phyloP scores from a whole-genome alignment of 2,329 filamentous ascomycete species.

The Aspergillus costaricaensis region DNA sequence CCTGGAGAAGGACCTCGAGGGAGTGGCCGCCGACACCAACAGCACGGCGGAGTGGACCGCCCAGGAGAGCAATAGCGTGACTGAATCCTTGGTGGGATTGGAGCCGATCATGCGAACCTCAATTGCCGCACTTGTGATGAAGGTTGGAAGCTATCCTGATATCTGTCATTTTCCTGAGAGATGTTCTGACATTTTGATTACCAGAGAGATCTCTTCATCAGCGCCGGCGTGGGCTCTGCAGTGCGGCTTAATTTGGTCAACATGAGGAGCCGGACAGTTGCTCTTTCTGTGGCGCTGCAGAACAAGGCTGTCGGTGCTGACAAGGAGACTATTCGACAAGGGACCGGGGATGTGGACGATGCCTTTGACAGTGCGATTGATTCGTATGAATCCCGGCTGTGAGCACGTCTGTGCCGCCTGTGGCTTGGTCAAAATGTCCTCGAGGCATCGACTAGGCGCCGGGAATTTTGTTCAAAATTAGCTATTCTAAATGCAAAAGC shows the following conservation, averaged over 20 bases:
- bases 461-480: not conserved
- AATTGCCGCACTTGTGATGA: slow-evolving; percentile 1
- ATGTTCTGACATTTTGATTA: not conserved
- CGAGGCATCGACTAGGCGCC: not conserved
- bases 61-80: slow-evolving; percentile 6
- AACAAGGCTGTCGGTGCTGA: not conserved
- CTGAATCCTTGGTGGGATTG: slow-evolving; percentile 1
- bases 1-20: not conserved
- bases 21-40: not conserved
- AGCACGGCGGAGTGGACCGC: not conserved
- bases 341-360: slow-evolving; percentile 10
- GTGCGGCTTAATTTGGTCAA: not conserved
- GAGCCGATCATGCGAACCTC: slow-evolving; percentile 5
- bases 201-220: not conserved
- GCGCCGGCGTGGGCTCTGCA: slow-evolving; percentile 2
- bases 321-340: slow-evolving; percentile 5
- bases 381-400: not conserved
- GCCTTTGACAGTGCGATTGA: slow-evolving; percentile 12
- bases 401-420: not conserved
- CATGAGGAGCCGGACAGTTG: not conserved
- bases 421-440: not conserved
- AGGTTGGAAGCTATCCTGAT: not conserved
- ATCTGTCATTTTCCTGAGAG: no score
- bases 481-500: no score
- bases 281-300: slow-evolving; percentile 1